These are phyloP conservation scores for Tulasnella calospora DNA, from an alignment of 768 basidiomycete genomes.

Conservation along the genomic window DNA sequence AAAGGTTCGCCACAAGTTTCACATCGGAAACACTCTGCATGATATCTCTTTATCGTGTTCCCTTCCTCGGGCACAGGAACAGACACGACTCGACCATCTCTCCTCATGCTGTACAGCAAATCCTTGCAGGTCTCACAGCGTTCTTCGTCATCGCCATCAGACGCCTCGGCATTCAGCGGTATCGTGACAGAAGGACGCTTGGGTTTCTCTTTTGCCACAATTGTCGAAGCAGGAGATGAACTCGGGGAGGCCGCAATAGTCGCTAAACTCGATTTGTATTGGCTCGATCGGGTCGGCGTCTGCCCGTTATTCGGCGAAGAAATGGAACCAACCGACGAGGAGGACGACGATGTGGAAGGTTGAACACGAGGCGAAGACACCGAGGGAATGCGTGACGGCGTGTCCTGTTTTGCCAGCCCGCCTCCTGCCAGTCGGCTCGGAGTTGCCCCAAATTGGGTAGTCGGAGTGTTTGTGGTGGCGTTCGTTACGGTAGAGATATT, in stretches of 20 bases:
- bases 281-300: neutral
- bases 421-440: neutral
- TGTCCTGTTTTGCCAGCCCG: neutral
- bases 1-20: conserved; percentile 59
- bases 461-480: neutral
- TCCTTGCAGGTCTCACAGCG: conserved; percentile 58
- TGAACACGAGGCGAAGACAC: conserved; percentile 2
- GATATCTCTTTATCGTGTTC: conserved; percentile 41
- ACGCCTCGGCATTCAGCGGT: neutral
- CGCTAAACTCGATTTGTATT: conserved; percentile 2
- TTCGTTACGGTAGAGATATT: neutral
- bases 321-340: neutral
- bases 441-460: conserved; percentile 7
- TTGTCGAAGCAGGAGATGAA: conserved; percentile 48
- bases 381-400: conserved; percentile 17
- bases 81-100: conserved; percentile 57
- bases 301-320: neutral
- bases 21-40: conserved; percentile 73
- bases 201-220: neutral
- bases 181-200: conserved; percentile 12
- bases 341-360: neutral
- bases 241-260: conserved; percentile 40
- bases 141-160: conserved; percentile 39
- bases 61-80: conserved; percentile 43
- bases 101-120: conserved; percentile 52